phyloP scores from a whole-genome alignment of 768 basidiomycete species.

The Heimioporus sp. region DNA sequence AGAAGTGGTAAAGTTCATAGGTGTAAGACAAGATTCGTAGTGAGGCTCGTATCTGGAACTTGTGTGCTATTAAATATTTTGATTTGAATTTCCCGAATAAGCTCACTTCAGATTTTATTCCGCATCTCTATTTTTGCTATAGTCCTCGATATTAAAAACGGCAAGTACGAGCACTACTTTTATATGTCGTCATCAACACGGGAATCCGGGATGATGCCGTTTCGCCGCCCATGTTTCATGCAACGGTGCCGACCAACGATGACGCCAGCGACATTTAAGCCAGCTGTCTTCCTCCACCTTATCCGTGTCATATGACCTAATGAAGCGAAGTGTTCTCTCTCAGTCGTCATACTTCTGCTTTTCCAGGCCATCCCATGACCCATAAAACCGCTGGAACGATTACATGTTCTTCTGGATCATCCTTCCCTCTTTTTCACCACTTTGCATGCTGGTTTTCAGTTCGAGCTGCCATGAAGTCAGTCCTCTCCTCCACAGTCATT shows the following conservation, averaged over 20 bases:
- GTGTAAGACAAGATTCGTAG: neutral
- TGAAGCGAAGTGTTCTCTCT: neutral
- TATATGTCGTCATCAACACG: neutral
- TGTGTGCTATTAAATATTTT: neutral
- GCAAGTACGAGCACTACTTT: neutral
- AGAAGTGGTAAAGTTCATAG: slow-evolving; percentile 42
- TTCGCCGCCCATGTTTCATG: neutral
- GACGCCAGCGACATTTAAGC: neutral
- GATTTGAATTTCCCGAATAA: neutral
- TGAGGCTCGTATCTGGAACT: neutral
- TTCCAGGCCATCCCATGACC: neutral
- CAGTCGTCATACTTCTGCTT: neutral
- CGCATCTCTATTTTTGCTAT: no score
- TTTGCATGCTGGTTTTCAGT: no score
- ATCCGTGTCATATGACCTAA: neutral
- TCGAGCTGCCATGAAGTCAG: slow-evolving; percentile 1
- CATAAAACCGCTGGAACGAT: slow-evolving; percentile 4
- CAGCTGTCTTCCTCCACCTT: neutral
- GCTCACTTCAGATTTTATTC: neutral
- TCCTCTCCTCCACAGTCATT: neutral
- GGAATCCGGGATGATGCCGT: neutral
- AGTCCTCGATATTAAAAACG: neutral
- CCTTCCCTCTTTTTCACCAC: neutral
- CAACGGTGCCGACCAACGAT: neutral
- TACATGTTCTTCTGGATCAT: neutral